These are phyloP conservation scores for Fulvia fulva DNA, from an alignment of 2,329 filamentous ascomycete species.

Conservation along the genomic window DNA sequence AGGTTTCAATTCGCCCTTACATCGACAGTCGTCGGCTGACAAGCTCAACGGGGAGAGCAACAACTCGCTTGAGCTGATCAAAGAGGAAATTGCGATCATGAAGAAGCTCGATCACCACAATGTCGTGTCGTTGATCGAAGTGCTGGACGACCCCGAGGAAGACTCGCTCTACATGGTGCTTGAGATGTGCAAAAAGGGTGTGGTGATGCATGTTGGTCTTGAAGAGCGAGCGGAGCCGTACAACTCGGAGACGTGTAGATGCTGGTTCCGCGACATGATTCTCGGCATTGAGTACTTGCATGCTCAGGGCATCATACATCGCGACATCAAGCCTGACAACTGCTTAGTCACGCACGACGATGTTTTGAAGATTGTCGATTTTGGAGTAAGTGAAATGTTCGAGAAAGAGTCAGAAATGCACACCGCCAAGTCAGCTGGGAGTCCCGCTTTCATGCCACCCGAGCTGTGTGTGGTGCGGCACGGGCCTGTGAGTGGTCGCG, in stretches of 20 bases:
- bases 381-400: slow-evolving; percentile 99
- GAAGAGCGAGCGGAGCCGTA: slow-evolving; percentile 80
- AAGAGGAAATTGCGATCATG: slow-evolving; percentile 97
- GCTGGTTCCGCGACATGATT: slow-evolving; percentile 93
- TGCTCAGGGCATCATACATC: slow-evolving; percentile 87
- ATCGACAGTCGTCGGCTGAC: slow-evolving; percentile 55
- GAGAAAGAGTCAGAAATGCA: slow-evolving; percentile 83
- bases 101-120: slow-evolving; percentile 96
- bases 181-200: slow-evolving; percentile 98
- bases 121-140: slow-evolving; percentile 87
- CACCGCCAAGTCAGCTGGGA: slow-evolving; percentile 88
- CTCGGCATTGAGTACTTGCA: slow-evolving; percentile 94
- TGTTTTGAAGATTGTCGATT: slow-evolving; percentile 95
- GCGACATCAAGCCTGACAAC: slow-evolving; percentile 98
- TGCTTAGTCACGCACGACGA: slow-evolving; percentile 85
- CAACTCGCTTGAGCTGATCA: slow-evolving; percentile 78
- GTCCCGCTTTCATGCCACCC: slow-evolving; percentile 88
- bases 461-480: slow-evolving; percentile 86
- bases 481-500: slow-evolving; percentile 79
- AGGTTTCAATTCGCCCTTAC: slow-evolving; percentile 61
- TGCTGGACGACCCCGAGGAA: slow-evolving; percentile 90
- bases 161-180: slow-evolving; percentile 98
- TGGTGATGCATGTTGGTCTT: slow-evolving; percentile 93
- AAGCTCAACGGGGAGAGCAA: slow-evolving; percentile 51
- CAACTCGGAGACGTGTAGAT: slow-evolving; percentile 72